Percentiles rank a stretch among this genome's conserved stretches.
These are phyloP conservation scores for Durotheca rogersii DNA, from an alignment of 495 filamentous ascomycete genomes.

Conservation along the genomic window DNA sequence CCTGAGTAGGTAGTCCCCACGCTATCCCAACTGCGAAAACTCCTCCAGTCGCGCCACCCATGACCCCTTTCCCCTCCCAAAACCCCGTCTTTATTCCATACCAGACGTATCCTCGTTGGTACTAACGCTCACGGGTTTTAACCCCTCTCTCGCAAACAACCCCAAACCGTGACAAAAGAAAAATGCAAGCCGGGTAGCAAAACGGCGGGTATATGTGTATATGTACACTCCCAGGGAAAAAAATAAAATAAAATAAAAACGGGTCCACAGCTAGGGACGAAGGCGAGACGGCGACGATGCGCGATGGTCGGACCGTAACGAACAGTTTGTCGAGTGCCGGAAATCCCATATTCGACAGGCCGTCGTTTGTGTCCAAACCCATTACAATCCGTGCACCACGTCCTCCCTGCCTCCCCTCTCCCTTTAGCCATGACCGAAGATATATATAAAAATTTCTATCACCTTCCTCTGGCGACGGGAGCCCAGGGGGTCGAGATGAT, in stretches of 20 bases:
- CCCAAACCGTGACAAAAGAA: slow-evolving; percentile 13
- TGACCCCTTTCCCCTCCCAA: slow-evolving; percentile 7
- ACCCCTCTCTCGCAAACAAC: too few relatives aligned
- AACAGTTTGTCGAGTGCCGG: neutral
- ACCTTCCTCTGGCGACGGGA: neutral
- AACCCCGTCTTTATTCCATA: slow-evolving; percentile 5
- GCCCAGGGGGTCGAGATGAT: slow-evolving; percentile 9
- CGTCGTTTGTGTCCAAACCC: neutral
- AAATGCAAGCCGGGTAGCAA: slow-evolving; percentile 21
- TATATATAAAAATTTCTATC: too few relatives aligned
- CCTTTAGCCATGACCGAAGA: neutral
- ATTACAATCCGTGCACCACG: slow-evolving; percentile 4
- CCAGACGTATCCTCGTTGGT: slow-evolving; percentile 17
- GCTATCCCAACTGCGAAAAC: slow-evolving; percentile 18
- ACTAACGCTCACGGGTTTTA: slow-evolving; percentile 17
- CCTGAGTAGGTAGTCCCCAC: slow-evolving; percentile 6
- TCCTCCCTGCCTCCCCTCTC: neutral
- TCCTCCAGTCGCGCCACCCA: slow-evolving; percentile 5
- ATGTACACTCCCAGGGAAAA: slow-evolving; percentile 17
- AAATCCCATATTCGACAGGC: slow-evolving; percentile 1
- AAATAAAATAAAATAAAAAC: too few relatives aligned
- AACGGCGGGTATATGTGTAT: slow-evolving; percentile 27
- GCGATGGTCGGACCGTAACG: neutral
- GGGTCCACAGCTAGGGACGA: slow-evolving; percentile 3
- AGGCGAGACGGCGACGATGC: neutral